Evolutionary conservation across 257 asterid species (phyloP).

Genomic region (Buddleja alternifolia): DNA sequence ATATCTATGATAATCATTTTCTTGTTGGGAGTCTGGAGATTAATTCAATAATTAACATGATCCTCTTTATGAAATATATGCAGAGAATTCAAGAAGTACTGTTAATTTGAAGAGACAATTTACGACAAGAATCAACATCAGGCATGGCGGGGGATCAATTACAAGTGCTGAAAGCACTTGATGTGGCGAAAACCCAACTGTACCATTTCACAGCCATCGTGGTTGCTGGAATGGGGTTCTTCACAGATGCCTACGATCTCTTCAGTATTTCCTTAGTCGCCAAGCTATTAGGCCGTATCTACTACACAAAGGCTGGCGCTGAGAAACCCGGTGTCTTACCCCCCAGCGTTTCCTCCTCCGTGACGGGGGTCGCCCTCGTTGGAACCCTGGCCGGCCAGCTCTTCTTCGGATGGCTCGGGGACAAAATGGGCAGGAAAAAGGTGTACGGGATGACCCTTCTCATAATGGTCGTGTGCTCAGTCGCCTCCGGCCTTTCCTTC

Average conservation of each 20-base stretch:
- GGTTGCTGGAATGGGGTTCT: constrained; percentile 54
- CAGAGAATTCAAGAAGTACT: too few relatives aligned
- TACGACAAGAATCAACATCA: too few relatives aligned
- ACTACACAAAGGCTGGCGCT: constrained; percentile 26
- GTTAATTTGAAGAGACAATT: too few relatives aligned
- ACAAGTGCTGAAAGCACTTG: constrained; percentile 50
- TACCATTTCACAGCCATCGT: constrained; percentile 51
- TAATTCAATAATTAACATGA: too few relatives aligned
- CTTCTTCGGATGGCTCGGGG: constrained; percentile 52
- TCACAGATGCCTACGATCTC: constrained; percentile 54
- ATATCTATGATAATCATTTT: too few relatives aligned
- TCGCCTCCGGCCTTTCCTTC: constrained; percentile 45
- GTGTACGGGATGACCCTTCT: constrained; percentile 45
- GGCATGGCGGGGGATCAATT: constrained; percentile 35
- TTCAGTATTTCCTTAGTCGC: constrained; percentile 48
- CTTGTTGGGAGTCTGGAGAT: too few relatives aligned
- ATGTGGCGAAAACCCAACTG: constrained; percentile 41
- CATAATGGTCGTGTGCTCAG: constrained; percentile 40
- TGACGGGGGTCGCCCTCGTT: constrained; percentile 41
- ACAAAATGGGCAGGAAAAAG: constrained; percentile 44
- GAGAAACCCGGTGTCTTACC: constrained; percentile 43
- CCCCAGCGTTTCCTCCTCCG: constrained; percentile 36
- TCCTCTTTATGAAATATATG: too few relatives aligned
- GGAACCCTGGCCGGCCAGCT: constrained; percentile 45
- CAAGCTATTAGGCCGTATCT: constrained; percentile 41